A percentile compares a stretch with the other conserved stretches of the same genome.
Evolutionary conservation across 2,329 filamentous ascomycete species (phyloP).

Genomic region (Penicillium capsulatum): DNA sequence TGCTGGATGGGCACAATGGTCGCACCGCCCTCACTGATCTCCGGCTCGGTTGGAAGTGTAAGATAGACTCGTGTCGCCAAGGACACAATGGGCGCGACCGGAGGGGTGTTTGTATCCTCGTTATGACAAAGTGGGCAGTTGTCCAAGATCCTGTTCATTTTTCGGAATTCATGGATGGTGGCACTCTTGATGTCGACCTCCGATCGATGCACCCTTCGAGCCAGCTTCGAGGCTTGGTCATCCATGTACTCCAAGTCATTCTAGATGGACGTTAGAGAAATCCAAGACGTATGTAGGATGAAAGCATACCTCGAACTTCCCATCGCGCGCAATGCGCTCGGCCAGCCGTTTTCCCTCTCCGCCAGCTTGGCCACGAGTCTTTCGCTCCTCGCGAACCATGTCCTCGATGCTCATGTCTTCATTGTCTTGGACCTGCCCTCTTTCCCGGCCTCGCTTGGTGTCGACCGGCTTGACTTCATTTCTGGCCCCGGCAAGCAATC

Average conservation of each 20-base stretch:
- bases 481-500: constrained; percentile 72
- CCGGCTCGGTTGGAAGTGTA: constrained; percentile 83
- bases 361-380: constrained; percentile 70
- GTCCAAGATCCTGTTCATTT: constrained; percentile 80
- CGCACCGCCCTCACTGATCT: constrained; percentile 75
- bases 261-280: constrained; percentile 29
- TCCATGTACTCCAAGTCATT: constrained; percentile 96
- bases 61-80: constrained; percentile 82
- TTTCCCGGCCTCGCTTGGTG: constrained; percentile 76
- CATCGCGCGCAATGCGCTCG: constrained; percentile 90
- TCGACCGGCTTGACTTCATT: constrained; percentile 73
- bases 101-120: constrained; percentile 73
- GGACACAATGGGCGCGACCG: constrained; percentile 78
- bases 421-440: constrained; percentile 82
- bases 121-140: constrained; percentile 87
- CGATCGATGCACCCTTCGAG: constrained; percentile 79
- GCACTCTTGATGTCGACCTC: constrained; percentile 82
- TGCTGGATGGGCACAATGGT: constrained; percentile 88
- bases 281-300: not conserved
- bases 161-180: constrained; percentile 84
- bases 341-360: constrained; percentile 80
- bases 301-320: constrained; percentile 65
- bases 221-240: constrained; percentile 88
- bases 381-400: constrained; percentile 91
- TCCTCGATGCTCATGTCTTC: constrained; percentile 95